Evolutionary conservation across 495 filamentous ascomycete genomes (phyloP).

Genomic region (Hapsidospora chrysogenum): DNA sequence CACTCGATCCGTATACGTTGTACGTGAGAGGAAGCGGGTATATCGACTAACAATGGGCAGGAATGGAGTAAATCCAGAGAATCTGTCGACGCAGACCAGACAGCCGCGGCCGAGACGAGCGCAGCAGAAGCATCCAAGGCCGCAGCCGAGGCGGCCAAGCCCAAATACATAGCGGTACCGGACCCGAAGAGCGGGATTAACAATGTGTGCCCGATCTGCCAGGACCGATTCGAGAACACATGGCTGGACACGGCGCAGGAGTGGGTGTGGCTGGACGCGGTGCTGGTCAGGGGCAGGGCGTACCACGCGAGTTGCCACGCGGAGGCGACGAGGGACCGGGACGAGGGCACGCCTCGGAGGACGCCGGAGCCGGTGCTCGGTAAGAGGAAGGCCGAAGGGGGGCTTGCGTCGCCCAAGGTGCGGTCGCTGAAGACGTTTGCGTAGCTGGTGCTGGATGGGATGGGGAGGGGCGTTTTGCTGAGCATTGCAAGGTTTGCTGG

Average conservation of each 20-base stretch:
- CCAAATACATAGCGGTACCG: conserved; percentile 68
- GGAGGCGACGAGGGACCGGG: conserved; percentile 56
- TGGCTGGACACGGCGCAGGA: conserved; percentile 89
- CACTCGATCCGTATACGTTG: no score
- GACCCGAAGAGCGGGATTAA: conserved; percentile 54
- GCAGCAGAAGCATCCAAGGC: conserved; percentile 3
- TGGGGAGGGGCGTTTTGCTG: no score
- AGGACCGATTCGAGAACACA: conserved; percentile 76
- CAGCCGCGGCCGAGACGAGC: conserved; percentile 14
- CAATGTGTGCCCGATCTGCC: conserved; percentile 77
- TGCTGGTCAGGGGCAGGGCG: conserved; percentile 57
- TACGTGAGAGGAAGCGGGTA: not conserved
- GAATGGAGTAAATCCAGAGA: conserved; percentile 85
- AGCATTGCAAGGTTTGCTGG: no score
- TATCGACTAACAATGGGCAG: conserved; percentile 16
- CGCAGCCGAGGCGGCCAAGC: conserved; percentile 9
- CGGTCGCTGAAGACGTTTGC: conserved; percentile 1
- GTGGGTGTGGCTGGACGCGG: conserved; percentile 91
- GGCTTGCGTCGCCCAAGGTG: conserved; percentile 1
- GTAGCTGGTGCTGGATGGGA: no score
- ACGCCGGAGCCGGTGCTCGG: conserved; percentile 55
- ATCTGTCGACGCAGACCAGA: conserved; percentile 44
- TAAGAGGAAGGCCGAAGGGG: conserved; percentile 58
- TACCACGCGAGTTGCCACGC: conserved; percentile 83
- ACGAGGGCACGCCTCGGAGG: conserved; percentile 19